Conservation (phyloP, 345 rosid species). For the Garcia nutans region DNA sequence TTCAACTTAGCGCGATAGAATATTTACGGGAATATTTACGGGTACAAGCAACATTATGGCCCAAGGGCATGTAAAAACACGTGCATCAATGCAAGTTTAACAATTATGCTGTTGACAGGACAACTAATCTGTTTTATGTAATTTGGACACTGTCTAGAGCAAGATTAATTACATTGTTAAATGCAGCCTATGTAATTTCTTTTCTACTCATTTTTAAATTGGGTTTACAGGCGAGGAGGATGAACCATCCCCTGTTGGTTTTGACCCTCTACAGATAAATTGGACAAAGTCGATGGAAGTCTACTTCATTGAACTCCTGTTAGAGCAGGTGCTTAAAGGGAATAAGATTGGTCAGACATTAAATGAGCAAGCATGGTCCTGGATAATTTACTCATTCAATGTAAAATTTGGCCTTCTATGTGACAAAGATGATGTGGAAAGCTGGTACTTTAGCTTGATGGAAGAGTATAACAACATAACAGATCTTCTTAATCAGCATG, state of each 20-base stretch:
- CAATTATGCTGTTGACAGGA: neutral
- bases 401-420: conserved; percentile 26
- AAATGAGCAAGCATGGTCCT: conserved; percentile 24
- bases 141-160: neutral
- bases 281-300: conserved; percentile 37
- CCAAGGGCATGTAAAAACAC: neutral
- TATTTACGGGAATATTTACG: neutral
- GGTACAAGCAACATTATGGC: neutral
- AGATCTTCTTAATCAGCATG: conserved; percentile 24
- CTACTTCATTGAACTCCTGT: conserved; percentile 27
- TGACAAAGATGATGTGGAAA: conserved; percentile 15
- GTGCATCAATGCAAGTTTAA: neutral
- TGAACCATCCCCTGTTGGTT: conserved; percentile 22
- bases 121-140: neutral
- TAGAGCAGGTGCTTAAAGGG: conserved; percentile 27
- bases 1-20: neutral
- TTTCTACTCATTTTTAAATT: conserved; percentile 2
- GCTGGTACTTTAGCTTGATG: conserved; percentile 25
- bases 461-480: conserved; percentile 27
- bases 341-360: conserved; percentile 20
- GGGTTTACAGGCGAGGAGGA: conserved; percentile 38
- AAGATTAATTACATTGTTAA: neutral
- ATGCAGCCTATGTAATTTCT: neutral
- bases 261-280: conserved; percentile 18
- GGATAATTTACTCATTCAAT: conserved; percentile 24